Base-by-base conservation (phyloP, 352 stramenopile genomes). In the Globisporangium acanthophoron region DNA sequence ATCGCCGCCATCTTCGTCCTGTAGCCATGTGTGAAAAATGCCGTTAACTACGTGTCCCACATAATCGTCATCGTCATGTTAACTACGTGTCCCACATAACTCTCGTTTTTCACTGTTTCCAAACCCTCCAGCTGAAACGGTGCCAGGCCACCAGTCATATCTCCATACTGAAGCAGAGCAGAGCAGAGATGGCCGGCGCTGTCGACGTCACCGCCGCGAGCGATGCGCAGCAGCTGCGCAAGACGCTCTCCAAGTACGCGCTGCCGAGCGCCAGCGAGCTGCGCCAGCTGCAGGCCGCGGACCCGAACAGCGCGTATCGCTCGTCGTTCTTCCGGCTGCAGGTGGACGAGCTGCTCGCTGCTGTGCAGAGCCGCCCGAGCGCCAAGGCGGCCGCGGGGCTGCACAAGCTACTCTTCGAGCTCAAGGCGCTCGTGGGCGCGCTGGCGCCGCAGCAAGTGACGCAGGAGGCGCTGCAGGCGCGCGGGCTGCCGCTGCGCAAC, bases 311-410 rank as follows among this genome's bases (percentile, higher is more conserved):
- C 37, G 85, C 86, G 43, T 89, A 91, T 59, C 73, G 72, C 21
- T 79, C 76, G 50, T 96, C 88, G 50, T 92, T 95, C 46, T 87
- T 97, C 67, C 79, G 80, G 3, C 69, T 96, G 44, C 81, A 97
- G 58, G 76, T 94, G 24, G 84, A 94, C 49, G 79, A 96, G 69
- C 65, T 97, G 52, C 74, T 97, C 35, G 64, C 74, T n/a, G 71
- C 70, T 12, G 76, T 90, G 64, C 75, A 82, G n/a, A 70, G 67
- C 64, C 71, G 79, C 49, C 76, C 74, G 18, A 74, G 71, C 50
- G 65, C 72, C 58, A 87, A 82, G 53, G 63, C 67, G 5, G 50
- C 74, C 0, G 58, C 72, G 4, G 72, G 79, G 0, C 58, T 92
- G 20, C 81, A 95, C 45, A 65, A 65, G 50, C 74, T 93, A 45